Base-by-base conservation (phyloP, 2,329 filamentous ascomycete species). In the Fusarium pseudonygamai region DNA sequence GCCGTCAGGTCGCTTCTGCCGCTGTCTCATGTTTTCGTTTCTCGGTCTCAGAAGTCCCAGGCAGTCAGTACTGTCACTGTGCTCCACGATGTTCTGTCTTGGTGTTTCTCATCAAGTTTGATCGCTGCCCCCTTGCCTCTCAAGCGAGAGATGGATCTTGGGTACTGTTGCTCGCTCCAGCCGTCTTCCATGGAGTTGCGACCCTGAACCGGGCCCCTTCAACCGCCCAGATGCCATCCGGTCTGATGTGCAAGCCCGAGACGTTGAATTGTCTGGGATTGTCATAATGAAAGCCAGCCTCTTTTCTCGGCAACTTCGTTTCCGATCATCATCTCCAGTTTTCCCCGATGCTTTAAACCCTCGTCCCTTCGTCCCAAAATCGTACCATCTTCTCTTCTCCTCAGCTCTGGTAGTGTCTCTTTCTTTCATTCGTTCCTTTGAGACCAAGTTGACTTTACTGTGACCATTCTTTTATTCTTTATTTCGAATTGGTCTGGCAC, bases 401-500 rank as follows among this genome's bases (percentile, higher is more conserved):
- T 81, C 79, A 83, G 82, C 81, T 85, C 83, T 85, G 84, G 83
- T 85, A 84, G 83, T 87, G 82, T 85, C 79, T 85, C 70, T 46
- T 70, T 74, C 57, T 84, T 84, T 84, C 84, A 84, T 87, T 86
- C 85, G 82, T 85, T 86, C 83, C 79, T 82, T 81, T 79, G 65
- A 77, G 71, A 73, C 73, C 62, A 69, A 77, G 71, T 75, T 71
- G 69, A 64, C 58, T 47, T 71, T 78, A 77, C 77, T 80, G 82
- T 82, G 81, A 85, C 80, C 84, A 80, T 82, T 85, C 83, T 80
- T 84, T 84, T 84, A 84, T 84, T 82, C 79, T 79, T 78, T 74
- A 79, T 78, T 67, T 79, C 77, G 76, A 71, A 79, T 78, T 82
- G 85, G 86, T 87, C 86, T 87, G 87, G 86, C 82, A 88, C 86